Evolutionary conservation across 345 rosid species (phyloP).

Genomic region (Eucalyptus guilfoylei): DNA sequence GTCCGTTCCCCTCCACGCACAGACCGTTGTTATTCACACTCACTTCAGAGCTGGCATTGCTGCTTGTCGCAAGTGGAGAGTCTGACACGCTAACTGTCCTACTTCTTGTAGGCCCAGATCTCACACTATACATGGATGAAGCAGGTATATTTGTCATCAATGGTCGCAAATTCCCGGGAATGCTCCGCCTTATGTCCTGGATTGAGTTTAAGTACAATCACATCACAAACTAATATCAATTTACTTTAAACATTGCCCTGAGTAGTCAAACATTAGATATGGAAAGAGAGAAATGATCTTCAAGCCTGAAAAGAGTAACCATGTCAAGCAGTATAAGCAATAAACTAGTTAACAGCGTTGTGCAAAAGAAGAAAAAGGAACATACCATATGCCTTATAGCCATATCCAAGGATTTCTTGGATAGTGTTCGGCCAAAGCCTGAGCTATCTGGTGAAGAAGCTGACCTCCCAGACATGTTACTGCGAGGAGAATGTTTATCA

Average conservation of each 20-base stretch:
- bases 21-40: slow-evolving; percentile 70
- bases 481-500: slow-evolving; percentile 66
- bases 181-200: slow-evolving; percentile 91
- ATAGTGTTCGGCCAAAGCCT: slow-evolving; percentile 89
- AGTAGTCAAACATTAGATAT: not conserved
- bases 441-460: slow-evolving; percentile 81
- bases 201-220: not conserved
- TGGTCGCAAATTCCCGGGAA: slow-evolving; percentile 84
- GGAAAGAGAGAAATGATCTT: not conserved
- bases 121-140: slow-evolving; percentile 93
- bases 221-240: not conserved
- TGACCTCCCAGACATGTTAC: slow-evolving; percentile 57
- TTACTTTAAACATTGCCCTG: not conserved
- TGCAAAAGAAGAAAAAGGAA: not conserved
- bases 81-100: slow-evolving; percentile 67
- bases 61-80: slow-evolving; percentile 94
- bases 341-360: not conserved
- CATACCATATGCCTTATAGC: slow-evolving; percentile 97
- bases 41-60: slow-evolving; percentile 93
- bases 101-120: slow-evolving; percentile 69
- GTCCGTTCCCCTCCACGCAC: slow-evolving; percentile 44
- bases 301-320: not conserved
- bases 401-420: slow-evolving; percentile 98
- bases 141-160: slow-evolving; percentile 94
- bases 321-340: not conserved